phyloP scores from a whole-genome alignment of 495 filamentous ascomycete species.

The Xylaria flabelliformis region DNA sequence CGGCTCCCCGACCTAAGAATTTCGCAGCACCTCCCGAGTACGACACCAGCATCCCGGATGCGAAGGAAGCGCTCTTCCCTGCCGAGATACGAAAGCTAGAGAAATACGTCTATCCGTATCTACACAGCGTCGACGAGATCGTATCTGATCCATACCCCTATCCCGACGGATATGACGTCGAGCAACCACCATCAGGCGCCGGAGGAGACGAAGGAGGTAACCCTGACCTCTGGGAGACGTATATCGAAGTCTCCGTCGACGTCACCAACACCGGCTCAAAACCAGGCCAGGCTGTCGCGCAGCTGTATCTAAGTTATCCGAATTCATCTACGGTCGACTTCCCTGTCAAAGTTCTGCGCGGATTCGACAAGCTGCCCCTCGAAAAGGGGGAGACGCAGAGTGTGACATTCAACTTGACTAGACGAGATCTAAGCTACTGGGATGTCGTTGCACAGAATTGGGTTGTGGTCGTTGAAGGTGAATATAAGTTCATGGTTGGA shows the following conservation, averaged over 20 bases:
- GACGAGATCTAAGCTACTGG: constrained; percentile 85
- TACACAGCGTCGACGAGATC: constrained; percentile 64
- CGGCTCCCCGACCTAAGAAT: constrained; percentile 61
- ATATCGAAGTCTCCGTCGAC: constrained; percentile 66
- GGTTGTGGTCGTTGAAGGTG: constrained; percentile 65
- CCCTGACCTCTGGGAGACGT: constrained; percentile 76
- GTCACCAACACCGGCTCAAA: constrained; percentile 73
- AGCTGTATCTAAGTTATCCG: constrained; percentile 83
- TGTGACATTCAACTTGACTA: constrained; percentile 74
- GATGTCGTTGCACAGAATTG: constrained; percentile 79
- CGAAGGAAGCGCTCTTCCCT: constrained; percentile 70
- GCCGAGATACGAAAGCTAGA: constrained; percentile 66
- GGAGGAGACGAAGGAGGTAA: constrained; percentile 88
- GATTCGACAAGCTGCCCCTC: constrained; percentile 78
- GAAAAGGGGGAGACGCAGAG: constrained; percentile 60
- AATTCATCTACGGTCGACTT: constrained; percentile 72
- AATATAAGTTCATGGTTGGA: constrained; percentile 55
- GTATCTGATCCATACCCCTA: constrained; percentile 67
- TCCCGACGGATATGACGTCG: constrained; percentile 70
- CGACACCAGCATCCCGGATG: constrained; percentile 59
- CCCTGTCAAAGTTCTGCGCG: constrained; percentile 75
- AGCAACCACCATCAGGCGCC: constrained; percentile 64
- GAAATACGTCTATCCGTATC: constrained; percentile 91
- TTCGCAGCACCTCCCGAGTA: constrained; percentile 68
- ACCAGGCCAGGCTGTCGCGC: constrained; percentile 75